Base-by-base conservation (phyloP, 2,329 filamentous ascomycete species). In the Trichophyton benhamiae region DNA sequence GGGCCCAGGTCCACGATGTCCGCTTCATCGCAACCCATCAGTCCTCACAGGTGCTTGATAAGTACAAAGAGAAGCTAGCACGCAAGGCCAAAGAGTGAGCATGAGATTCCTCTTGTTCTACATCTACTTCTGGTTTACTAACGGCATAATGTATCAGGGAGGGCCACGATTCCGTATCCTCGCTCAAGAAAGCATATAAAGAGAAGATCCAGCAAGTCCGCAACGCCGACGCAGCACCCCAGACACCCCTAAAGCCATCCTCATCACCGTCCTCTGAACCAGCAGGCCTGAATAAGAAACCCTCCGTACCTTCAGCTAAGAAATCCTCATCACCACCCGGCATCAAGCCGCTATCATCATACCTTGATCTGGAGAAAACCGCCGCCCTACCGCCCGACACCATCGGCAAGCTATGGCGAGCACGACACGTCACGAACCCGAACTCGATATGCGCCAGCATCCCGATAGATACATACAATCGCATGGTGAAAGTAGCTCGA, bases 1-100 rank as follows among this genome's bases (percentile, higher is more conserved):
- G 89, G 87, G 92, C 92, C 1, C 89, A 89, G 69, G 91, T 96
- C 33, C 89, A 95, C 74, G 89, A 96, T 74, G 86, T 95, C 57
- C 89, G 91, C 66, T 95, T 92, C 79, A 82, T 96, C 53, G 87
- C 87, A 64, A 94, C 90, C 15, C 88, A 91, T 64, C 83, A 83
- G 62, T 80, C 86, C 55, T 73, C 71, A 25, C 80, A 82, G 67
- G 79, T 96, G 44, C 72, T 89, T 65, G 90, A 95, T 66, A 95
- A 89, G 75, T 99, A 99, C 78, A 84, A 83, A 67, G 82, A 87
- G 62, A 96, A 96, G 78, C 86, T 99, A 65, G 82, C 88, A 66
- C 78, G 82, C 66, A 96, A 95, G 76, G 92, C 90, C 9, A 84
- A 84, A 71, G 77, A 87, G 76, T 84, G 71, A 69, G 78, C 72